Evolutionary conservation across 129 eudicot species (phyloP).

Genomic region (Flaveria robusta): DNA sequence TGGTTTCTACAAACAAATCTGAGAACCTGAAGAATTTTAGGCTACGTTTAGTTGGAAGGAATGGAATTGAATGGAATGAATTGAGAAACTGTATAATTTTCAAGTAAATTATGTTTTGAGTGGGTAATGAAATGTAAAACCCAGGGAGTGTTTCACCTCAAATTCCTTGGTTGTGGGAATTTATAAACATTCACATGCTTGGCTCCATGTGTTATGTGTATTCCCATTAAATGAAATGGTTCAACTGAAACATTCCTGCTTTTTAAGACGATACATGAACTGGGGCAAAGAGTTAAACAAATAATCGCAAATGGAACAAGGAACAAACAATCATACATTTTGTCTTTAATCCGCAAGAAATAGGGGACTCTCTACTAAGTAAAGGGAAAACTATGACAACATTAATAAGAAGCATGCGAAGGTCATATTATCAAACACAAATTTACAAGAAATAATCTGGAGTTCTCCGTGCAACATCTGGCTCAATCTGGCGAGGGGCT

Average conservation of each 20-base stretch:
- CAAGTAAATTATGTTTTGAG: no score
- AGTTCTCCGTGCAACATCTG: conserved; percentile 49
- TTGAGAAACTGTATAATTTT: no score
- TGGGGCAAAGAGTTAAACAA: neutral
- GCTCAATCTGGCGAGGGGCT: conserved; percentile 60
- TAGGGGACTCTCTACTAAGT: neutral
- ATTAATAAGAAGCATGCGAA: conserved; percentile 21
- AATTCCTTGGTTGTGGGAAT: no score
- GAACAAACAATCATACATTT: conserved; percentile 14
- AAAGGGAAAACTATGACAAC: conserved; percentile 31
- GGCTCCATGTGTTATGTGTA: neutral
- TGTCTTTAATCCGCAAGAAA: conserved; percentile 24
- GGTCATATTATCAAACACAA: conserved; percentile 19
- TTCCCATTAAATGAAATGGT: neutral
- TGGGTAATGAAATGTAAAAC: no score
- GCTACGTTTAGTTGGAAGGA: no score
- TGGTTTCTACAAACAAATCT: neutral
- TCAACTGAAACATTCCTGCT: no score
- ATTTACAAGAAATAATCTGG: conserved; percentile 58
- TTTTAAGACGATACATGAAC: neutral
- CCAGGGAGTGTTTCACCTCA: no score
- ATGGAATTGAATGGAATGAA: no score
- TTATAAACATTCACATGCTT: neutral
- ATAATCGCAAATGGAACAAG: conserved; percentile 14
- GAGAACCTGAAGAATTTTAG: neutral